Percentiles rank a stretch among this genome's conserved stretches.
phyloP scores from a whole-genome alignment of 257 asterid genomes.

The Capsicum rhomboideum region DNA sequence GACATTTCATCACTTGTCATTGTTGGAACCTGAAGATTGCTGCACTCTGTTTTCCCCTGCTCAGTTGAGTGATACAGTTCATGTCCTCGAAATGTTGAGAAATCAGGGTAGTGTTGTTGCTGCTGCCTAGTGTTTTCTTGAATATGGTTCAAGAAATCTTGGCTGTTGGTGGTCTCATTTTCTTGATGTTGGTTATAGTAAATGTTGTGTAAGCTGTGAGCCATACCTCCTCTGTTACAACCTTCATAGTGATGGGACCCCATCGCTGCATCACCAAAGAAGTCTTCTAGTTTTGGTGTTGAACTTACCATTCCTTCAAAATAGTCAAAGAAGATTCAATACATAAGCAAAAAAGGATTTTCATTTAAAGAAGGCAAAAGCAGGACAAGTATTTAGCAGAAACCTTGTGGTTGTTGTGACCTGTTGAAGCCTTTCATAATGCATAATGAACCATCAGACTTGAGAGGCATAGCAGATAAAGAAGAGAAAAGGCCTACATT shows the following conservation, averaged over 20 bases:
- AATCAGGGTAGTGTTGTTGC: slow-evolving; percentile 34
- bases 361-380: background rate
- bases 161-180: slow-evolving; percentile 28
- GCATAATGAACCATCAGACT: slow-evolving; percentile 89
- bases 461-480: slow-evolving; percentile 76
- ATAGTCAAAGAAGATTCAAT: background rate
- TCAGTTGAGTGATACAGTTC: slow-evolving; percentile 35
- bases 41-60: slow-evolving; percentile 11
- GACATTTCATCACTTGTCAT: slow-evolving; percentile 32
- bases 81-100: slow-evolving; percentile 28
- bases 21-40: slow-evolving; percentile 28
- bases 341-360: background rate
- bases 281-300: slow-evolving; percentile 77
- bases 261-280: slow-evolving; percentile 70
- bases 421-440: slow-evolving; percentile 73
- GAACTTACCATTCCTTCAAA: slow-evolving; percentile 38
- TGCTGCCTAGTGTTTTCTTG: slow-evolving; percentile 33
- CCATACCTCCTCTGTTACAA: slow-evolving; percentile 46
- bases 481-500: slow-evolving; percentile 42
- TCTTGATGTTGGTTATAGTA: slow-evolving; percentile 44
- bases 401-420: slow-evolving; percentile 67
- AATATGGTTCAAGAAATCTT: slow-evolving; percentile 27
- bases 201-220: slow-evolving; percentile 72
- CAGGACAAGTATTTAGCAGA: background rate
- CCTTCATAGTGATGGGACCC: slow-evolving; percentile 59